Evolutionary conservation across 441 rosid genomes (phyloP).

Genomic region (Croton setiger): DNA sequence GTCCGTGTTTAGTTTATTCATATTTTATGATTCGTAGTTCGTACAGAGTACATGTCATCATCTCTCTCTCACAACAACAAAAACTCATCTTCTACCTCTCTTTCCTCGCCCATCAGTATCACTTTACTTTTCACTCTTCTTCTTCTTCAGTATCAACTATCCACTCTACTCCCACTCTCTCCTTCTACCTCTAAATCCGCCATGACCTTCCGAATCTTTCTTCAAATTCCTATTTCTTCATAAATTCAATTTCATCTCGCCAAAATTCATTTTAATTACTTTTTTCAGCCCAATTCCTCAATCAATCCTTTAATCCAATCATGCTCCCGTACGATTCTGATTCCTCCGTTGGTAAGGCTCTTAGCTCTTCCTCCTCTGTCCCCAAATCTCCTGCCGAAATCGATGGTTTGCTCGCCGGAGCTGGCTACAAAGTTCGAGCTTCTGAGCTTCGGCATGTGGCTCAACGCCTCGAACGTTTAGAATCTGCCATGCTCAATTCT

Average conservation of each 20-base stretch:
- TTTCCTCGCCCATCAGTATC: slow-evolving; percentile 3
- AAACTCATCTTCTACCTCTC: slow-evolving; percentile 12
- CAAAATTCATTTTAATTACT: background rate
- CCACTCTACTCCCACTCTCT: background rate
- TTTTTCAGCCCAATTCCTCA: background rate
- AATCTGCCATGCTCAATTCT: slow-evolving; percentile 52
- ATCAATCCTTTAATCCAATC: background rate
- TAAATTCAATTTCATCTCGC: background rate
- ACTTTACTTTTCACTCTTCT: background rate
- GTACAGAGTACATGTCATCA: slow-evolving; percentile 5
- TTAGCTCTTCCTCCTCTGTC: slow-evolving; percentile 33
- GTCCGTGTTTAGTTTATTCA: background rate
- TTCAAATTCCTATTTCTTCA: background rate
- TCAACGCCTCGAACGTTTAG: slow-evolving; percentile 59
- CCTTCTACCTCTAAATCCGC: background rate
- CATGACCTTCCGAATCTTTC: background rate
- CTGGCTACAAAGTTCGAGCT: slow-evolving; percentile 66
- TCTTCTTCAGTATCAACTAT: background rate
- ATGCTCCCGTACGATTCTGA: slow-evolving; percentile 27
- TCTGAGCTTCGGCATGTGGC: slow-evolving; percentile 65
- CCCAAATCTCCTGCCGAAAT: slow-evolving; percentile 28
- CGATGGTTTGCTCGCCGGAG: slow-evolving; percentile 59
- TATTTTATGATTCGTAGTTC: background rate
- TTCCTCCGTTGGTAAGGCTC: slow-evolving; percentile 24
- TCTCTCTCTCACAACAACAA: background rate